phyloP scores from a whole-genome alignment of 2,329 filamentous ascomycete species.

The Bertia moriformis region DNA sequence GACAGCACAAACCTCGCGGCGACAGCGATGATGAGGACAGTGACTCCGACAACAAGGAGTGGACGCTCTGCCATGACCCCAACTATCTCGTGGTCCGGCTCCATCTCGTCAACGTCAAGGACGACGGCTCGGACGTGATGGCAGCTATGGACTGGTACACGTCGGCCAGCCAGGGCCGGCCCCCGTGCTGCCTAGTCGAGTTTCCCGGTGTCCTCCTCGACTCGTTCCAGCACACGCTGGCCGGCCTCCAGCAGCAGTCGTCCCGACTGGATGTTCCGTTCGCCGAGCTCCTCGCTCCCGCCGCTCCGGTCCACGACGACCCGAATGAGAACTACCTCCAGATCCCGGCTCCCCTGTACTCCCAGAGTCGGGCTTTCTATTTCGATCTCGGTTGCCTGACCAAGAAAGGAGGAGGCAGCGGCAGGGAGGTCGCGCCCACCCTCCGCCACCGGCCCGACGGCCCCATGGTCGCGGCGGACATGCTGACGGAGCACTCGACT shows the following conservation, averaged over 20 bases:
- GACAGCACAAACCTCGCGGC: background rate
- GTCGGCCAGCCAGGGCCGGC: background rate
- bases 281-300: slow-evolving; percentile 24
- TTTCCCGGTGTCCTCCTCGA: slow-evolving; percentile 45
- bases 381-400: slow-evolving; percentile 26
- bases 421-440: no score
- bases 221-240: slow-evolving; percentile 40
- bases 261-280: slow-evolving; percentile 29
- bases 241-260: slow-evolving; percentile 37
- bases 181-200: slow-evolving; percentile 30
- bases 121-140: background rate
- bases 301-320: no score
- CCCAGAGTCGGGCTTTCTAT: slow-evolving; percentile 27
- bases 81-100: slow-evolving; percentile 15
- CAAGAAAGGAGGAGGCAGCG: slow-evolving; percentile 5
- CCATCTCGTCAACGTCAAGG: slow-evolving; percentile 10
- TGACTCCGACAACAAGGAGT: slow-evolving; percentile 1
- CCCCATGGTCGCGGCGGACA: no score
- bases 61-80: slow-evolving; percentile 16
- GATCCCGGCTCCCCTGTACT: slow-evolving; percentile 33
- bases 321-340: slow-evolving; percentile 6
- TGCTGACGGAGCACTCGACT: slow-evolving; percentile 17
- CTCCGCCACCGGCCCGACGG: no score
- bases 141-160: slow-evolving; percentile 2
- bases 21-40: no score